A percentile compares a stretch with the other conserved stretches of the same genome.
phyloP scores from a whole-genome alignment of 768 basidiomycete genomes.

The Xerocomellus dryophilus region DNA sequence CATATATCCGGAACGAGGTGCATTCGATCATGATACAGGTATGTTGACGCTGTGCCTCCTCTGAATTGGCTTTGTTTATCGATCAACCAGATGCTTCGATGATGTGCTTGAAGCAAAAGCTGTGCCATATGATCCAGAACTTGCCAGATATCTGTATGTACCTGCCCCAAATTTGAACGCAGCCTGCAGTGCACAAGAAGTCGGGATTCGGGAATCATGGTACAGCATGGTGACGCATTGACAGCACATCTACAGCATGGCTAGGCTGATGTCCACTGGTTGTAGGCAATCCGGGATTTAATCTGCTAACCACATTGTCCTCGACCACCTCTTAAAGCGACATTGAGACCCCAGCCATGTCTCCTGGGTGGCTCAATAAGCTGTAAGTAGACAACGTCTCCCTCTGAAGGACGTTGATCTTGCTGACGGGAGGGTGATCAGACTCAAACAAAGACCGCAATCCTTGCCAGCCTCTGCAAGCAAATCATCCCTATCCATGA shows the following conservation, averaged over 20 bases:
- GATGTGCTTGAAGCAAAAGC: too few relatives aligned
- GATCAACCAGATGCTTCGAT: background rate
- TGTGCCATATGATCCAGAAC: too few relatives aligned
- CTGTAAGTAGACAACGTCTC: background rate
- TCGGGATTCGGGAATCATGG: background rate
- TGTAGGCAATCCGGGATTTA: background rate
- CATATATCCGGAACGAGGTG: background rate
- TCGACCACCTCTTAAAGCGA: background rate
- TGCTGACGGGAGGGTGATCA: background rate
- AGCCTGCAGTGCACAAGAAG: background rate
- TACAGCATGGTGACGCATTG: background rate
- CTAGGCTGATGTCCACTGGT: background rate
- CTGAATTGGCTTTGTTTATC: too few relatives aligned
- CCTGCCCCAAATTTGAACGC: background rate
- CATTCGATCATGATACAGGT: background rate
- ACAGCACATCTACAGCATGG: background rate
- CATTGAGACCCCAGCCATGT: background rate
- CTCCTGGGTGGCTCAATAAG: conserved; percentile 6
- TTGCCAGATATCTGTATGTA: too few relatives aligned
- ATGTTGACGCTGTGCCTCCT: too few relatives aligned
- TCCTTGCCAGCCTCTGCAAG: background rate
- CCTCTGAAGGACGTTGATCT: background rate
- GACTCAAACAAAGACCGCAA: background rate
- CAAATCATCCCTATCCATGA: background rate
- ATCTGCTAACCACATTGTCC: background rate